Evolutionary conservation across 495 filamentous ascomycete species (phyloP), one percentile per base, ranked within the genome.

Genomic region (Penicillium pulvis): DNA sequence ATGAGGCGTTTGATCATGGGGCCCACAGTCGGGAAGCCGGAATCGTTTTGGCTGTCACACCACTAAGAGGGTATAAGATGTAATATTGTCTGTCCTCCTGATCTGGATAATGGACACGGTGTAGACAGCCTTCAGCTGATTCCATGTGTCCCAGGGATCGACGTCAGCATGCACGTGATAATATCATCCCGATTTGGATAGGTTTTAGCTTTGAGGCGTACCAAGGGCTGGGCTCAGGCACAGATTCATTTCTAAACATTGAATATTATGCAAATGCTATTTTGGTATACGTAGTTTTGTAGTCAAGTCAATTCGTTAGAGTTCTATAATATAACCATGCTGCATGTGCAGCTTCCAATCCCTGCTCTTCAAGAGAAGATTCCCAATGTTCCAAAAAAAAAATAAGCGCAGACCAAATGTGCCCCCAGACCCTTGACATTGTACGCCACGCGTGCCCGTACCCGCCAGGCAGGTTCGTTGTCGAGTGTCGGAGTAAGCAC

Each of bases 281-380:
- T 5, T 28, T 28, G 28, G 20, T 19, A n/a, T 3, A n/a, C 1
- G 9, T 41, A 51, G 33, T 60, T 60, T 60, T 46, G 28, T 33
- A 59, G 53, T 55, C 50, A 57, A 64, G 49, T 60, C 53, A 61
- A 61, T 64, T 65, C 62, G 62, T 65, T 65, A 65, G 43, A 58
- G 55, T 55, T 65, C 62, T 65, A 65, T 65, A 64, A 43, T 49
- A 51, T 51, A 43, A 35, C 39, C 55, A 50, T 43, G 36, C 35
- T 12, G 35, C 35, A 20, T 28, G 6, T 30, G 35, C 35, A 43
- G 24, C 51, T 42, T 30, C 51, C 33, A 46, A 47, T 33, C 11
- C 41, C 30, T 42, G 46, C 36, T 30, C 39, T 28, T 30, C 36
- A 28, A 24, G 19, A 48, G n/a, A 43, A 53, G 17, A 58, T 44